phyloP scores from a whole-genome alignment of 1,139 yeast species.

The Zhuliangozyma blackwelliae region DNA sequence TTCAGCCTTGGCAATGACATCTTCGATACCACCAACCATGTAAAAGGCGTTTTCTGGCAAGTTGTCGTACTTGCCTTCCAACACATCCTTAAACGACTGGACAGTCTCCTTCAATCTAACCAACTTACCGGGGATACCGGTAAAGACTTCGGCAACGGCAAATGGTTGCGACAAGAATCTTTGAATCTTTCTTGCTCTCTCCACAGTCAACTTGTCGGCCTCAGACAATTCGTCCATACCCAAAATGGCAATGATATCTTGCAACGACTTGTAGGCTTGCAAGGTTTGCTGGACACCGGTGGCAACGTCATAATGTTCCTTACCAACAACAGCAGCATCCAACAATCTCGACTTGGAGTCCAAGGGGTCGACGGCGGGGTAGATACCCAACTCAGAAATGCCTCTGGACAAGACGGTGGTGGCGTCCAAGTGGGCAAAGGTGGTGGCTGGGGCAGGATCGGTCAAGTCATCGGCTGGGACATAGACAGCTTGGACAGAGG shows the following conservation, averaged over 20 bases:
- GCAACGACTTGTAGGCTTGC: conserved; percentile 99
- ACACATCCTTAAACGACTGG: conserved; percentile 91
- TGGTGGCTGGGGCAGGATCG: conserved; percentile 99
- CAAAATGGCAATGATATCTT: conserved; percentile 99
- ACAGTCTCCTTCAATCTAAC: conserved; percentile 96
- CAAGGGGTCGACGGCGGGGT: conserved; percentile 99
- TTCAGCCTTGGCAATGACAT: conserved; percentile 97
- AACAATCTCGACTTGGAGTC: conserved; percentile 99
- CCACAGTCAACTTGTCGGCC: conserved; percentile 97
- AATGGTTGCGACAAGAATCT: conserved; percentile 99
- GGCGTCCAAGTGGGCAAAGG: conserved; percentile 99
- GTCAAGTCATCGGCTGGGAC: conserved; percentile 99
- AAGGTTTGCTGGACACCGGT: conserved; percentile 94
- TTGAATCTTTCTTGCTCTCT: conserved; percentile 99
- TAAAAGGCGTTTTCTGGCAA: conserved; percentile 99
- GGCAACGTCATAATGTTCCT: conserved; percentile 97
- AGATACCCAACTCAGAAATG: conserved; percentile 99
- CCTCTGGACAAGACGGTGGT: conserved; percentile 99
- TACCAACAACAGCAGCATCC: conserved; percentile 96
- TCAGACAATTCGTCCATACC: conserved; percentile 99
- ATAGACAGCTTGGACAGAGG: conserved; percentile 99
- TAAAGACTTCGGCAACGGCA: conserved; percentile 99
- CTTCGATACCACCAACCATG: conserved; percentile 99
- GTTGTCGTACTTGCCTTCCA: conserved; percentile 97
- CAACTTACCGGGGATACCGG: conserved; percentile 98